Evolutionary conservation across 345 rosid genomes (phyloP).

Genomic region (Corchorus olitorius): DNA sequence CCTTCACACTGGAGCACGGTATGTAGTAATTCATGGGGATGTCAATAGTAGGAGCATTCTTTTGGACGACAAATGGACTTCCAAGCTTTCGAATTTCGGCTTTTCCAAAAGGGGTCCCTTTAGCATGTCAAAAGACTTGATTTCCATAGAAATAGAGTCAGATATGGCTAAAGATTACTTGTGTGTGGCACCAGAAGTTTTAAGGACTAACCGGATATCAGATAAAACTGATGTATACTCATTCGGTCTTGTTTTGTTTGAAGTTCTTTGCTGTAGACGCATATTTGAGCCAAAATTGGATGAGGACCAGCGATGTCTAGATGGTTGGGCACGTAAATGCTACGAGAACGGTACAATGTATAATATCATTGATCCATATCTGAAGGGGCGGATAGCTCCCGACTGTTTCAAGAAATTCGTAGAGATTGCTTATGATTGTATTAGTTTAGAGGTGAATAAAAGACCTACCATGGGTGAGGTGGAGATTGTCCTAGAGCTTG

Average conservation of each 20-base stretch:
- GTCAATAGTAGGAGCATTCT: conserved; percentile 37
- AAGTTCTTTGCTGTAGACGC: conserved; percentile 35
- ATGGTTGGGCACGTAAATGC: not conserved
- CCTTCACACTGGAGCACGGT: conserved; percentile 33
- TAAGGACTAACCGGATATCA: conserved; percentile 21
- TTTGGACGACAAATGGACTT: conserved; percentile 34
- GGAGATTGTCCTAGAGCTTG: not conserved
- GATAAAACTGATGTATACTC: conserved; percentile 43
- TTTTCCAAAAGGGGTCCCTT: conserved; percentile 31
- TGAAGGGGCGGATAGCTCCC: conserved; percentile 4
- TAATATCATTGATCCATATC: not conserved
- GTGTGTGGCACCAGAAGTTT: conserved; percentile 34
- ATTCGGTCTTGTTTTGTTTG: conserved; percentile 38
- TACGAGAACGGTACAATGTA: not conserved
- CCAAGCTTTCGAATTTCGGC: conserved; percentile 41
- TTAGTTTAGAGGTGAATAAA: not conserved
- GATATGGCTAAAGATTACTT: conserved; percentile 34
- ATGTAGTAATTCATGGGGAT: conserved; percentile 35
- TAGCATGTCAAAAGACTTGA: not conserved
- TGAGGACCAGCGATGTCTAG: not conserved
- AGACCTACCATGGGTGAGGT: conserved; percentile 16
- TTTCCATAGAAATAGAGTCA: conserved; percentile 30
- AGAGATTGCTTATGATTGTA: conserved; percentile 1
- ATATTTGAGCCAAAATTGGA: too few relatives aligned
- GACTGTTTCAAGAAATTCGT: conserved; percentile 10